Percentiles rank a stretch among this genome's conserved stretches.
These are phyloP conservation scores for Colletotrichum costaricense DNA, from an alignment of 2,329 filamentous ascomycete species.

Conservation along the genomic window DNA sequence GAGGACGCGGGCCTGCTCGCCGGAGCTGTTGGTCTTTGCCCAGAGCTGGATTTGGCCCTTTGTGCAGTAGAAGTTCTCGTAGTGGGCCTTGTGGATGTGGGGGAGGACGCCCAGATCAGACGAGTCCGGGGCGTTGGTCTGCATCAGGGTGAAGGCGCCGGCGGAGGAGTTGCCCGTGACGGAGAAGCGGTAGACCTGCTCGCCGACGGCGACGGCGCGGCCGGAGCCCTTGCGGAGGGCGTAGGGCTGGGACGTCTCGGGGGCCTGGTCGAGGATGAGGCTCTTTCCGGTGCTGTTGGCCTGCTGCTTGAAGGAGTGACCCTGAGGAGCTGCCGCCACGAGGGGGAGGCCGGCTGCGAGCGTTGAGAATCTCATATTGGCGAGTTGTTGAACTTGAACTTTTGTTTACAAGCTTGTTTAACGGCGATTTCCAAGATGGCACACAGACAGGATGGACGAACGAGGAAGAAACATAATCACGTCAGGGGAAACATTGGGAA, in stretches of 20 bases:
- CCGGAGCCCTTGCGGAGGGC: conserved; percentile 28
- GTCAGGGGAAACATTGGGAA: neutral
- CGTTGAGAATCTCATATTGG: conserved; percentile 24
- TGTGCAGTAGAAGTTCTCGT: conserved; percentile 59
- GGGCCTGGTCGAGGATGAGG: conserved; percentile 20
- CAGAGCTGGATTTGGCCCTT: conserved; percentile 59
- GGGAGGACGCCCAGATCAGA: conserved; percentile 53
- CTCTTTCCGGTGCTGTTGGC: conserved; percentile 10
- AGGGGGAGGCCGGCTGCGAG: conserved; percentile 26
- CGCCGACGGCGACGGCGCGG: conserved; percentile 20
- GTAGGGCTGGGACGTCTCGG: conserved; percentile 21
- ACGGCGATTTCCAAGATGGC: neutral
- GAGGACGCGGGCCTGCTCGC: conserved; percentile 52
- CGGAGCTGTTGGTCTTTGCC: conserved; percentile 42
- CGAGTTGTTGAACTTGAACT: neutral
- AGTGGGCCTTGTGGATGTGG: conserved; percentile 54
- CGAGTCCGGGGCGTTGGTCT: conserved; percentile 53
- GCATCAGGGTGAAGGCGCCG: conserved; percentile 56
- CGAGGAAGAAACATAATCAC: neutral
- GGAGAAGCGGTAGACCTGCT: conserved; percentile 40
- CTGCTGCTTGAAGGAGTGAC: conserved; percentile 5
- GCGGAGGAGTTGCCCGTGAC: conserved; percentile 57
- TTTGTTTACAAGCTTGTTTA: neutral
- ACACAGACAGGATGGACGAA: neutral
- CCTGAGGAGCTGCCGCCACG: conserved; percentile 21